Evolutionary conservation across 1,139 yeast genomes (phyloP).

Genomic region (Protomyces pachydermus): DNA sequence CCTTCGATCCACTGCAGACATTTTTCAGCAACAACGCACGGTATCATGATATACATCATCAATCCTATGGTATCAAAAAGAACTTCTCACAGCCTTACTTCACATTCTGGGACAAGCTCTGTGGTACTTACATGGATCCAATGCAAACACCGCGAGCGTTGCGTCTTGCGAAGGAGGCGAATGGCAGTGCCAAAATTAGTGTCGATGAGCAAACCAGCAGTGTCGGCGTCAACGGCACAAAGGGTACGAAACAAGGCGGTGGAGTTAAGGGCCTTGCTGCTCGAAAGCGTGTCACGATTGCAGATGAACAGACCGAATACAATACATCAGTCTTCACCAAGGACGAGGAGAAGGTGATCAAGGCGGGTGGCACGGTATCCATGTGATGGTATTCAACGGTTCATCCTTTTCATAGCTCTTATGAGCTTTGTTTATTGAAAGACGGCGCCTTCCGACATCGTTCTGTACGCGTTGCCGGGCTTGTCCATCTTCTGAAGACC

Average conservation of each 20-base stretch:
- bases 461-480: no score
- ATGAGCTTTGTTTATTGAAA: no score
- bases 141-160: constrained; percentile 42
- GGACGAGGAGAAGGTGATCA: constrained; percentile 13
- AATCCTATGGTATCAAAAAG: constrained; percentile 86
- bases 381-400: not conserved
- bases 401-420: no score
- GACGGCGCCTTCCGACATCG: no score
- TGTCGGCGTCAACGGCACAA: constrained; percentile 25
- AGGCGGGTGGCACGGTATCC: constrained; percentile 9
- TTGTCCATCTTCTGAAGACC: no score
- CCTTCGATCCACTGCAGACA: constrained; percentile 82
- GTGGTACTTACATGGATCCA: constrained; percentile 64
- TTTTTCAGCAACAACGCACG: constrained; percentile 91
- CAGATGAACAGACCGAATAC: constrained; percentile 16
- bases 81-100: constrained; percentile 97
- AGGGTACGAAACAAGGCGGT: constrained; percentile 16
- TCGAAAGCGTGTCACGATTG: constrained; percentile 19
- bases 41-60: constrained; percentile 96
- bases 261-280: constrained; percentile 17
- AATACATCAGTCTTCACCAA: constrained; percentile 20
- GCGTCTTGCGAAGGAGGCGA: constrained; percentile 29
- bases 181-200: constrained; percentile 12
- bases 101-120: constrained; percentile 78
- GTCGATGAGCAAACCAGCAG: constrained; percentile 6